Conservation (phyloP, 116 monocot species). For the Papilionanthe hybrid region DNA sequence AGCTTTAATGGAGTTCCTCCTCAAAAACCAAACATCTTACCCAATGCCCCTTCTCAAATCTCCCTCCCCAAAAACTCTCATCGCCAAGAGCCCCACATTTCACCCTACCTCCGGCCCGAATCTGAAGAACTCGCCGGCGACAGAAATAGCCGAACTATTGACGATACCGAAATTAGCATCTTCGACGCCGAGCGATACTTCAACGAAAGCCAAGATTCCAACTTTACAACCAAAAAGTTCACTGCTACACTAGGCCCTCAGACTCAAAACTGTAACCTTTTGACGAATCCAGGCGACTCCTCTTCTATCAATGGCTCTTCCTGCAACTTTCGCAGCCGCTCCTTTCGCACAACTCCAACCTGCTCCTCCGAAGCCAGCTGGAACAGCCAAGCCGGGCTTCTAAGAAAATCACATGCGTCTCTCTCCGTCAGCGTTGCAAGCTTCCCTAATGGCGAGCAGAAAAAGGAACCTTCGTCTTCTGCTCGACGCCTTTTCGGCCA, state of each 20-base stretch:
- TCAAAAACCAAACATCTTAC: not conserved
- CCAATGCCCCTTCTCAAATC: constrained; percentile 14
- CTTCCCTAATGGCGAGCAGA: constrained; percentile 6
- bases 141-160: not conserved
- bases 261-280: constrained; percentile 15
- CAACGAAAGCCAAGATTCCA: constrained; percentile 19
- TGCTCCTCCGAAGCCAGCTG: constrained; percentile 23
- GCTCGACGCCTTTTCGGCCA: constrained; percentile 9
- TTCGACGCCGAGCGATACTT: constrained; percentile 74
- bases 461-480: not conserved
- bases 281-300: constrained; percentile 4
- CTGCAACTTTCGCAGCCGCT: not conserved
- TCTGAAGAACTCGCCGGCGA: not conserved
- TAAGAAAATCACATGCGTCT: constrained; percentile 1
- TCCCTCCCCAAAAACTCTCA: constrained; percentile 32
- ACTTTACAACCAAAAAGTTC: not conserved
- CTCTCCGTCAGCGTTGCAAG: constrained; percentile 4
- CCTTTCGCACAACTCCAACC: constrained; percentile 19
- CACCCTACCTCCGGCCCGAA: constrained; percentile 6
- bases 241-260: not conserved
- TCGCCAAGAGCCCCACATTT: constrained; percentile 9
- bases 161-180: constrained; percentile 55
- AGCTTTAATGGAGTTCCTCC: constrained; percentile 8
- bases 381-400: constrained; percentile 24
- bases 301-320: constrained; percentile 6